Evolutionary conservation across 352 stramenopile species (phyloP).

Genomic region (Elongisporangium prolatum): DNA sequence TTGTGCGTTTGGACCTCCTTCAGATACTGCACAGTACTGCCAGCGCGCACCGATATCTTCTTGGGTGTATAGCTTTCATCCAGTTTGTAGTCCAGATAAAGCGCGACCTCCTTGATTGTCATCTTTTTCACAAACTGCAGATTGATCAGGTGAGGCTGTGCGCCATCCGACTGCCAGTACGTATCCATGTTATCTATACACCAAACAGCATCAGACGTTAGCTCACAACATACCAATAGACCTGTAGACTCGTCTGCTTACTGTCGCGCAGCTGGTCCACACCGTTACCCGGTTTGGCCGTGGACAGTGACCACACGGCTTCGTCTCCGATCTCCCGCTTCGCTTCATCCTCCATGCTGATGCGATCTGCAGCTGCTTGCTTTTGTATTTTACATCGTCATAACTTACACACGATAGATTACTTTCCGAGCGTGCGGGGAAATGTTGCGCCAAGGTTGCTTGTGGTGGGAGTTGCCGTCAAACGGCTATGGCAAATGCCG

Average conservation of each 20-base stretch:
- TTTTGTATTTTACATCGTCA: neutral
- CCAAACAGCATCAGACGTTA: too few relatives aligned
- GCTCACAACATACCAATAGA: slow-evolving; percentile 7
- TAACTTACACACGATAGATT: neutral
- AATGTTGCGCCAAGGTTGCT: neutral
- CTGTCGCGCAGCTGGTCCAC: slow-evolving; percentile 96
- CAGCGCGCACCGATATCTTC: slow-evolving; percentile 90
- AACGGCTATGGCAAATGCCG: neutral
- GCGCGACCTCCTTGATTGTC: slow-evolving; percentile 89
- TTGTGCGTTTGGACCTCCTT: slow-evolving; percentile 91
- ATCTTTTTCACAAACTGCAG: slow-evolving; percentile 96
- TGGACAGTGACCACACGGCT: slow-evolving; percentile 94
- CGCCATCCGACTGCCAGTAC: slow-evolving; percentile 96
- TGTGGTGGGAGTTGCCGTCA: neutral
- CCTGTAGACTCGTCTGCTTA: slow-evolving; percentile 20
- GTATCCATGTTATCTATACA: slow-evolving; percentile 90
- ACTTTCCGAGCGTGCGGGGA: neutral
- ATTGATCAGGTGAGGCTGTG: slow-evolving; percentile 96
- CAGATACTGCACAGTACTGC: slow-evolving; percentile 95
- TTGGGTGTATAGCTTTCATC: slow-evolving; percentile 99
- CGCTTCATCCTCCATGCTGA: slow-evolving; percentile 6
- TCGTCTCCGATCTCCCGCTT: slow-evolving; percentile 80
- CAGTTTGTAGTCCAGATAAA: slow-evolving; percentile 98
- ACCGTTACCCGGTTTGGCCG: slow-evolving; percentile 96
- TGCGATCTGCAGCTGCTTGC: neutral